These are phyloP conservation scores for Leccinum truebloodii DNA, from an alignment of 768 basidiomycete species.

Conservation along the genomic window DNA sequence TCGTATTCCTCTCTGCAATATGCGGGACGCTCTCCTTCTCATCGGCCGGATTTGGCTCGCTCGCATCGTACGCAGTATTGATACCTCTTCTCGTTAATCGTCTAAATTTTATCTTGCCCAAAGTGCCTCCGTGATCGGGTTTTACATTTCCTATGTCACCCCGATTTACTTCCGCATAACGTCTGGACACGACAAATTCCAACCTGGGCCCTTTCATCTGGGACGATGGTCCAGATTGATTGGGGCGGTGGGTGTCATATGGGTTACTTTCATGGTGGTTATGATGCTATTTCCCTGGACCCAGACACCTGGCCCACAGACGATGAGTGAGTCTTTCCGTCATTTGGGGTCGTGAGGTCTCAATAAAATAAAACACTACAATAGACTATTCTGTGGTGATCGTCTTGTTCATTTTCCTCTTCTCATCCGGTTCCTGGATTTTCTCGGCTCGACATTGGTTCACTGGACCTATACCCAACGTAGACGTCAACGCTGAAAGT, in stretches of 20 bases:
- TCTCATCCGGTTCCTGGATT: constrained; percentile 32
- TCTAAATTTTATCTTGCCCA: neutral
- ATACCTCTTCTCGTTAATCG: neutral
- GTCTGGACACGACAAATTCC: constrained; percentile 32
- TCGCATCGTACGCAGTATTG: constrained; percentile 35
- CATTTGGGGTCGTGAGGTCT: neutral
- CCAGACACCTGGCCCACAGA: constrained; percentile 19
- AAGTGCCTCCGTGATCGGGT: constrained; percentile 35
- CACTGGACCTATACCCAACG: constrained; percentile 32
- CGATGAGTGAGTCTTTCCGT: constrained; percentile 37
- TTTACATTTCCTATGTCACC: constrained; percentile 40
- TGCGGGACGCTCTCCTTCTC: constrained; percentile 37
- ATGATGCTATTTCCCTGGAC: constrained; percentile 36
- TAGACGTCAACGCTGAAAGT: constrained; percentile 7
- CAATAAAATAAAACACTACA: neutral
- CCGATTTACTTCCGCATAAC: constrained; percentile 40
- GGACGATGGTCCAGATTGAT: constrained; percentile 32
- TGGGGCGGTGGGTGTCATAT: constrained; percentile 31
- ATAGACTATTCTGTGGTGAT: constrained; percentile 31
- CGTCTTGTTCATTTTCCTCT: constrained; percentile 30
- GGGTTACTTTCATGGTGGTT: constrained; percentile 36
- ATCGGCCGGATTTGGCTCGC: constrained; percentile 33
- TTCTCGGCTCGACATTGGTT: constrained; percentile 37
- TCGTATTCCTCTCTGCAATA: constrained; percentile 31
- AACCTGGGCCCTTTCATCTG: constrained; percentile 37